Evolutionary conservation across 345 rosid genomes (phyloP).

Genomic region (Populus euphratica): DNA sequence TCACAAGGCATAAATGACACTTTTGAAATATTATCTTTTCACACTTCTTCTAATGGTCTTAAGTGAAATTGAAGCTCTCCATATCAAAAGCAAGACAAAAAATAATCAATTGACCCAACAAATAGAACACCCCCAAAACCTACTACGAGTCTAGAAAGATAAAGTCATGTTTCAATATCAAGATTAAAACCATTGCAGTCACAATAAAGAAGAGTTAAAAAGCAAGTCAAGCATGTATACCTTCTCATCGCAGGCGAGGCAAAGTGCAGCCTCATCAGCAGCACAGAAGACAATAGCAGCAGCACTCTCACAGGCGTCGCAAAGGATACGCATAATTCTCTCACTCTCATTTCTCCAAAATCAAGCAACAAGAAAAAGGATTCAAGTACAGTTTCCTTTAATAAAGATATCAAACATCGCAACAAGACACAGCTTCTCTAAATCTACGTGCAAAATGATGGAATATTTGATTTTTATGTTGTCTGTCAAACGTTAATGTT

Average conservation of each 20-base stretch:
- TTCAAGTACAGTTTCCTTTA: background rate
- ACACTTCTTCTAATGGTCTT: too few species aligned
- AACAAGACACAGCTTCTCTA: background rate
- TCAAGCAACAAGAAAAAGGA: background rate
- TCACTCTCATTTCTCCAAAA: constrained; percentile 38
- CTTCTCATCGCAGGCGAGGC: constrained; percentile 73
- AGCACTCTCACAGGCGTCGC: constrained; percentile 86
- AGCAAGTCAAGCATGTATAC: constrained; percentile 18
- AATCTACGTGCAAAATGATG: constrained; percentile 1
- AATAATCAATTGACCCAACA: background rate
- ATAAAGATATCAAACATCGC: background rate
- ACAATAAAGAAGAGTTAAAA: background rate
- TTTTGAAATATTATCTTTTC: too few species aligned
- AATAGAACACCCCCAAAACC: background rate
- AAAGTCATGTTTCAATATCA: background rate
- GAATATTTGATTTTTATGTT: background rate
- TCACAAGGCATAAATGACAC: background rate
- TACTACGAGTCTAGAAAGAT: background rate
- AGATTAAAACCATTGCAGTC: background rate
- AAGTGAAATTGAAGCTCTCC: background rate
- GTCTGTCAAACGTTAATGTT: background rate
- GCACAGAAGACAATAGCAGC: constrained; percentile 87
- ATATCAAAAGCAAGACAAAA: background rate
- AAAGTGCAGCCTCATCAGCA: constrained; percentile 86
- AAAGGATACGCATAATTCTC: constrained; percentile 62